These are phyloP conservation scores for Clarkia xantiana DNA, from an alignment of 345 rosid genomes.

Conservation along the genomic window DNA sequence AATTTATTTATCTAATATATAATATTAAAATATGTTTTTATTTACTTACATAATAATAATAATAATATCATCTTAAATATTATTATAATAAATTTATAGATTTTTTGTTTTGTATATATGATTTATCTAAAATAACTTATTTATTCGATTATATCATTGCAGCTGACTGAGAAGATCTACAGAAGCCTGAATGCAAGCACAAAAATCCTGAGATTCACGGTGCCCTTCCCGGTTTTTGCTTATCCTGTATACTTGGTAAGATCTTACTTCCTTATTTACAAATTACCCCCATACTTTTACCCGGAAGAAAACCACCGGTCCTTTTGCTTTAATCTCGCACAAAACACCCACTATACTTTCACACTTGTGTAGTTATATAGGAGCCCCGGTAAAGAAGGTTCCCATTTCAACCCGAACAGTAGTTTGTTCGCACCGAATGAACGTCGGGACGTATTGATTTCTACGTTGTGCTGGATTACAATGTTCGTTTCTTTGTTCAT, in stretches of 20 bases:
- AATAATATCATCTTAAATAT: no score
- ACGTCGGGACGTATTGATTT: constrained; percentile 22
- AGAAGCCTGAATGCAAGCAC: constrained; percentile 29
- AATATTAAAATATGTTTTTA: no score
- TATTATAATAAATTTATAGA: neutral
- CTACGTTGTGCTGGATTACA: constrained; percentile 21
- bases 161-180: constrained; percentile 67
- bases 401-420: constrained; percentile 27
- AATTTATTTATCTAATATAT: no score
- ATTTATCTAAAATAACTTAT: neutral
- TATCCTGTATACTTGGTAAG: constrained; percentile 79
- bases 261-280: neutral
- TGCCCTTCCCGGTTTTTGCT: constrained; percentile 83
- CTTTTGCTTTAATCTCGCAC: neutral
- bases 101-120: neutral
- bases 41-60: no score
- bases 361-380: constrained; percentile 2
- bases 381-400: constrained; percentile 36
- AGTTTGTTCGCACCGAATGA: constrained; percentile 24
- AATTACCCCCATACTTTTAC: no score
- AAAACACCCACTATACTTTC: neutral
- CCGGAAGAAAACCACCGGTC: neutral
- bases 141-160: constrained; percentile 5
- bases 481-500: constrained; percentile 21
- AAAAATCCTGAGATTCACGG: constrained; percentile 39